Conservation (phyloP, 768 basidiomycete species). For the Tricholoma flavovirens region DNA sequence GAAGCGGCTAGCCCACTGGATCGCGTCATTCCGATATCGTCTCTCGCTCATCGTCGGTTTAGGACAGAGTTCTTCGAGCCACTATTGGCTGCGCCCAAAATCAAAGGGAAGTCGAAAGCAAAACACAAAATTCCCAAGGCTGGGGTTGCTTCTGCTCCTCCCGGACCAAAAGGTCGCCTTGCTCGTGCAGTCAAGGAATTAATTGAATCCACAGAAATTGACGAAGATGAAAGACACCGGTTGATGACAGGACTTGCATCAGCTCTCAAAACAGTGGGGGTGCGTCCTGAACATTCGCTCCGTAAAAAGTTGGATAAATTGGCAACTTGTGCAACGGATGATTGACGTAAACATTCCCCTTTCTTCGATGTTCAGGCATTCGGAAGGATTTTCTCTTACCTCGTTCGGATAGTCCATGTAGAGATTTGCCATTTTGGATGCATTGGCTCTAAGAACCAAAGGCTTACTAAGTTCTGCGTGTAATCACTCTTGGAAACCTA, state of each 20-base stretch:
- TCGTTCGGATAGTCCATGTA: not conserved
- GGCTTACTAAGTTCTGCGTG: conserved; percentile 5
- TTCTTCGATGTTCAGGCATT: not conserved
- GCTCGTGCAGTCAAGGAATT: conserved; percentile 63
- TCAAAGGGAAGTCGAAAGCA: conserved; percentile 47
- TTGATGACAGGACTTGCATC: conserved; percentile 48
- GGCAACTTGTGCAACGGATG: conserved; percentile 18
- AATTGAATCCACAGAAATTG: conserved; percentile 46
- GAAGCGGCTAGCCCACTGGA: conserved; percentile 68
- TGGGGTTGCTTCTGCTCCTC: conserved; percentile 30
- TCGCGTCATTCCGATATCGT: conserved; percentile 57
- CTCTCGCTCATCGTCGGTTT: conserved; percentile 67
- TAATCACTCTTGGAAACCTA: conserved; percentile 20
- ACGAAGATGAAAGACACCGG: conserved; percentile 38
- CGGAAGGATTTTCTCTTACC: not conserved
- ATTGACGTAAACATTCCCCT: conserved; percentile 1
- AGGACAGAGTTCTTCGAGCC: conserved; percentile 70
- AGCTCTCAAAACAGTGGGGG: conserved; percentile 46
- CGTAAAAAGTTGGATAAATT: conserved; percentile 65
- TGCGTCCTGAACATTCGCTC: conserved; percentile 60
- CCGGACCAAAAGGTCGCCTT: conserved; percentile 58
- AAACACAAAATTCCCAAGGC: conserved; percentile 46
- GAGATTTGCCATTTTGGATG: not conserved
- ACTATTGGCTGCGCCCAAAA: conserved; percentile 60
- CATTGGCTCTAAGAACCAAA: not conserved